Percentiles rank a stretch among this genome's conserved stretches.
Conservation (phyloP, 2,329 filamentous ascomycete species). For the Penicillium palitans region DNA sequence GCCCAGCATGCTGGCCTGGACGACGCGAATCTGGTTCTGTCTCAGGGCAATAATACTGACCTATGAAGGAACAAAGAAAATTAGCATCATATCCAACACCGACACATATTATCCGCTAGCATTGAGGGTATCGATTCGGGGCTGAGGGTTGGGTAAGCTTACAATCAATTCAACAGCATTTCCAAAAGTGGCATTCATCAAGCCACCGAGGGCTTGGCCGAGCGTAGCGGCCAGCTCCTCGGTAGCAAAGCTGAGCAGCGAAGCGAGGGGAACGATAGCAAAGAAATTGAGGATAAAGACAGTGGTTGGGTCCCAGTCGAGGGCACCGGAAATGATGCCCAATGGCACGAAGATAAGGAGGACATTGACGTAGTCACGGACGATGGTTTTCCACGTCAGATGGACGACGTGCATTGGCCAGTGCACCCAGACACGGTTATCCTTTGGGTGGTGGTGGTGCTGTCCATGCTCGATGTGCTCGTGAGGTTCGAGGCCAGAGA, state of each 20-base stretch:
- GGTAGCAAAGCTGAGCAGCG: constrained; percentile 63
- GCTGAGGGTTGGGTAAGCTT: constrained; percentile 50
- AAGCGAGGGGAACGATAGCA: constrained; percentile 63
- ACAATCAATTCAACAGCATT: constrained; percentile 68
- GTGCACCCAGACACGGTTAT: constrained; percentile 39
- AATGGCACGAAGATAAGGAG: constrained; percentile 65
- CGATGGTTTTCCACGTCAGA: constrained; percentile 47
- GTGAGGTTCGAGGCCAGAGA: constrained; percentile 20
- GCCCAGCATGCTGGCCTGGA: constrained; percentile 97
- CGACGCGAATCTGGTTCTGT: constrained; percentile 85
- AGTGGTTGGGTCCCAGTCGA: constrained; percentile 57
- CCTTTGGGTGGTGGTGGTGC: constrained; percentile 36
- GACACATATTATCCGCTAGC: background rate
- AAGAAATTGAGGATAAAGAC: constrained; percentile 65
- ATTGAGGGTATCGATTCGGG: background rate
- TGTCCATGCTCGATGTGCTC: constrained; percentile 17
- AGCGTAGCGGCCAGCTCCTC: constrained; percentile 62
- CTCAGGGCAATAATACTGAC: constrained; percentile 88
- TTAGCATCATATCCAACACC: background rate
- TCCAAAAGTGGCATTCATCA: constrained; percentile 67
- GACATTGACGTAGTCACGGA: constrained; percentile 58
- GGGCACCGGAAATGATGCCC: constrained; percentile 63
- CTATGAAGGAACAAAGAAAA: constrained; percentile 44
- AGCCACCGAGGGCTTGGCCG: constrained; percentile 61
- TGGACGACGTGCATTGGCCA: constrained; percentile 43